Evolutionary conservation across 179 eudicot species (phyloP).

Genomic region (Dionaea muscipula): DNA sequence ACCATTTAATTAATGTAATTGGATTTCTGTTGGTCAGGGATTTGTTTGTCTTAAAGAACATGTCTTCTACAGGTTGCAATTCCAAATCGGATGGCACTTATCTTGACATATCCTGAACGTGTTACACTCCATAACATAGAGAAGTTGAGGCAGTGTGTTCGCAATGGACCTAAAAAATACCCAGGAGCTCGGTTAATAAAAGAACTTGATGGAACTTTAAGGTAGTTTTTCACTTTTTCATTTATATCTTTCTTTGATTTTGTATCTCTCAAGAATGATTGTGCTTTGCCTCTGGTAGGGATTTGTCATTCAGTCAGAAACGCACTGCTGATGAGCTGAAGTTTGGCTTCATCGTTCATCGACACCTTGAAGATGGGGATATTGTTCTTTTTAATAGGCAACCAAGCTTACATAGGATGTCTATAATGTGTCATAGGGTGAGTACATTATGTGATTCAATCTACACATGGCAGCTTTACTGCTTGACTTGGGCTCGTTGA

Average conservation of each 20-base stretch:
- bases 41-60: not conserved
- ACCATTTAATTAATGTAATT: conserved; percentile 5
- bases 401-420: conserved; percentile 98
- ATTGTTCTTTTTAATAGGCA: conserved; percentile 90
- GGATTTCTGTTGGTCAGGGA: not conserved
- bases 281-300: conserved; percentile 34
- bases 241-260: not conserved
- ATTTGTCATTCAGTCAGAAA: conserved; percentile 48
- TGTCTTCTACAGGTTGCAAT: conserved; percentile 59
- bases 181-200: conserved; percentile 80
- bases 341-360: conserved; percentile 68
- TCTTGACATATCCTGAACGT: conserved; percentile 76
- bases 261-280: not conserved
- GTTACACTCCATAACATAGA: conserved; percentile 83
- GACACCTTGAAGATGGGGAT: conserved; percentile 95
- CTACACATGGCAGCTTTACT: not conserved
- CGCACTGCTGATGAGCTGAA: conserved; percentile 75
- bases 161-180: conserved; percentile 83
- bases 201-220: conserved; percentile 47
- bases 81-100: conserved; percentile 78
- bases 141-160: conserved; percentile 83
- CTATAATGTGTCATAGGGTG: conserved; percentile 97
- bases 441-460: conserved; percentile 2
- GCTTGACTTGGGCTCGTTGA: conserved; percentile 2
- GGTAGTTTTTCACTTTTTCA: conserved; percentile 24